phyloP scores from a whole-genome alignment of 306 rosid genomes.

The Delonix regia region DNA sequence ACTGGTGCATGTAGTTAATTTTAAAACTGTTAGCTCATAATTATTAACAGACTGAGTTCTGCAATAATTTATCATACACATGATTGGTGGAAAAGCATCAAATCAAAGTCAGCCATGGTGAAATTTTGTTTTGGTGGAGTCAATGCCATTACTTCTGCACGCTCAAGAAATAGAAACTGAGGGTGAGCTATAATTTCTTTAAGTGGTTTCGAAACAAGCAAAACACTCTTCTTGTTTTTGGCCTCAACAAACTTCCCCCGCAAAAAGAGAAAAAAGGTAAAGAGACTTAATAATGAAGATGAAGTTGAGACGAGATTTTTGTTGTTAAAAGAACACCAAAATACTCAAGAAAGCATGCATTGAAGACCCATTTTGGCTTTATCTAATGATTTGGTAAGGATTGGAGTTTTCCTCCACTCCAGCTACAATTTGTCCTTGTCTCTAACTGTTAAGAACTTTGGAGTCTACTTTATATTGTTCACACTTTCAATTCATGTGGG shows the following conservation, averaged over 20 bases:
- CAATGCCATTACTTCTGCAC: neutral
- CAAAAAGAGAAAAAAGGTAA: neutral
- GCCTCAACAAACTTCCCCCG: neutral
- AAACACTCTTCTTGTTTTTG: neutral
- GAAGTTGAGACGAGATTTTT: neutral
- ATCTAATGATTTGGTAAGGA: neutral
- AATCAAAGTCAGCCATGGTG: neutral
- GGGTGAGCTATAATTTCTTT: neutral
- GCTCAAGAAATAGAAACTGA: neutral
- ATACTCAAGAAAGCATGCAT: neutral
- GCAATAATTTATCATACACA: neutral
- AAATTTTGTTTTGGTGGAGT: neutral
- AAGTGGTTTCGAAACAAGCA: neutral
- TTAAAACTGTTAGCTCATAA: too few species aligned
- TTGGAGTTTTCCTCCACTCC: neutral
- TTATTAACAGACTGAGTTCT: too few species aligned
- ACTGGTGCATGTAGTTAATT: too few species aligned
- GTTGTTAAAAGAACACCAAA: neutral
- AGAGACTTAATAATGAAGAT: neutral
- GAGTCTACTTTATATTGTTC: neutral
- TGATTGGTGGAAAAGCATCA: neutral
- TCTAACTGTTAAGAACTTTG: too few species aligned
- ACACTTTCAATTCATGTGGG: neutral
- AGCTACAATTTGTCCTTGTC: too few species aligned
- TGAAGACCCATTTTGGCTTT: neutral